A percentile compares a stretch with the other conserved stretches of the same genome.
phyloP scores from a whole-genome alignment of 495 filamentous ascomycete genomes.

The Trichoderma virens region DNA sequence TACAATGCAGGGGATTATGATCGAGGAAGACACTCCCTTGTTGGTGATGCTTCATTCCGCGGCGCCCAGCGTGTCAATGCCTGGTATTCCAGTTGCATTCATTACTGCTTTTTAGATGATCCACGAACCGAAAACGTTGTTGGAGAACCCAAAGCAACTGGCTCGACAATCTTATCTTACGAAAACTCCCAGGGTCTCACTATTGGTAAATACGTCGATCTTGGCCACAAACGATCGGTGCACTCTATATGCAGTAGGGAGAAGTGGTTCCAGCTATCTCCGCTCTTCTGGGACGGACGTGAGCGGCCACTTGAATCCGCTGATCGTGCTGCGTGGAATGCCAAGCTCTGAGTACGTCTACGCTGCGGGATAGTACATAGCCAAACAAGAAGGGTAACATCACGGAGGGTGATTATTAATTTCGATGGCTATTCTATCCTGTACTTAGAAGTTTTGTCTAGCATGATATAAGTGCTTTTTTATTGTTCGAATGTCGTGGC shows the following conservation, averaged over 20 bases:
- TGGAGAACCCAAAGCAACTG: conserved; percentile 57
- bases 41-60: conserved; percentile 54
- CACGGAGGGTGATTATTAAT: too few relatives aligned
- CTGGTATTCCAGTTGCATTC: conserved; percentile 62
- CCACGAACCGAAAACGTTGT: conserved; percentile 54
- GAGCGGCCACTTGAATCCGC: conserved; percentile 38
- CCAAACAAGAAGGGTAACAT: too few relatives aligned
- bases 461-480: too few relatives aligned
- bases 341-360: conserved; percentile 29
- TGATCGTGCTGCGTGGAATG: conserved; percentile 42
- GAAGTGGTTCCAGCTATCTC: conserved; percentile 60
- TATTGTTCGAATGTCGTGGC: too few relatives aligned
- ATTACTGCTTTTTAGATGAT: conserved; percentile 63
- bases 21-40: conserved; percentile 59
- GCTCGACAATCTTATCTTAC: conserved; percentile 52
- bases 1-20: conserved; percentile 56
- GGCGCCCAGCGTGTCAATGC: conserved; percentile 59
- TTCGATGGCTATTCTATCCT: too few relatives aligned
- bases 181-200: conserved; percentile 57
- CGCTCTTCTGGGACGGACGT: conserved; percentile 33
- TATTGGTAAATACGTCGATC: conserved; percentile 56
- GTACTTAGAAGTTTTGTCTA: too few relatives aligned
- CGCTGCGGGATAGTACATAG: too few relatives aligned
- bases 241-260: conserved; percentile 52
- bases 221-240: conserved; percentile 57